Base-by-base conservation (phyloP, 306 rosid species). In the Dalbergia cultrata region DNA sequence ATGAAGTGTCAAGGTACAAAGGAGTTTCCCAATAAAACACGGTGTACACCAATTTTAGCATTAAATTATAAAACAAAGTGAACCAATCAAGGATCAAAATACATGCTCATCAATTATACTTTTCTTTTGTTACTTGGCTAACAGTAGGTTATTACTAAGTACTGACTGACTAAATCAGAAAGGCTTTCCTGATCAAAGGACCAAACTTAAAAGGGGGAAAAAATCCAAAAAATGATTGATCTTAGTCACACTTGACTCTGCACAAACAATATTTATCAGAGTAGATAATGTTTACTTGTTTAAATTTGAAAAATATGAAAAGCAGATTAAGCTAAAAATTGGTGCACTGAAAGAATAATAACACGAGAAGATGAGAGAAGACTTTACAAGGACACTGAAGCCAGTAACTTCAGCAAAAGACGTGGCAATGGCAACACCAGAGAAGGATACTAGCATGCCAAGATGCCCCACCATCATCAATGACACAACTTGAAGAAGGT, bases 401-500 rank as follows among this genome's bases (percentile, higher is more conserved):
- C 89, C 91, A 0, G 88, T 81, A 14, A 81, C 86, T 59, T 86
- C 84, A 34, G 88, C 81, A 47, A 88, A 81, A 68, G 91, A 86
- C 13, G 80, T 52, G 45, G 89, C 91, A 62, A 88, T 66, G 16
- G 91, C 91, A 50, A 80, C 89, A 7, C 85, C 78, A 52, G 91
- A 83, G 72, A 88, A 85, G 16, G 88, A 75, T 14, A 62, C 61
- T 5, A 88, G 86, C 13, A 77, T 21, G 0, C 84, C 89, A 13
- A 78, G 81, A 56, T 88, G 91, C 5, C 89, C 89, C 0, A 76
- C 89, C 89, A 83, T 86, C 78, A 86, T 81, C 9, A 86, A 34
- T 1, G 89, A 81, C 43, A 88, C 86, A 13, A 88, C 86, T 79
- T 83, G 85, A 37, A 88, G 70, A 72, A 86, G 83, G 47, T 60